Percentiles rank a stretch among this genome's conserved stretches.
Evolutionary conservation across 306 rosid species (phyloP).

Genomic region (Rosa rugosa): DNA sequence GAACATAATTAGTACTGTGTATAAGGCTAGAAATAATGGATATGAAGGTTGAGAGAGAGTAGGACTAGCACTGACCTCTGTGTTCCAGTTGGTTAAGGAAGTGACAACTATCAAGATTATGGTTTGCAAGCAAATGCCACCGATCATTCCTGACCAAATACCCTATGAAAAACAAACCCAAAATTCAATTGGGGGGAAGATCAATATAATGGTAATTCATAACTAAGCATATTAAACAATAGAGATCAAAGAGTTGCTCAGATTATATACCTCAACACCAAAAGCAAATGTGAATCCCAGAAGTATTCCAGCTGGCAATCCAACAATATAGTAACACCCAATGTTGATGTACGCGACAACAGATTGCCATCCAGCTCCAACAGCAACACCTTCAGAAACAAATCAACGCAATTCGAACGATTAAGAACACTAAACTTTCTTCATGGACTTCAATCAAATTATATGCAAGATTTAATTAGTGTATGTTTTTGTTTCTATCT

Average conservation of each 20-base stretch:
- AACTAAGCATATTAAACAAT: background rate
- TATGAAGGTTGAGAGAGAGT: background rate
- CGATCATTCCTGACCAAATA: conserved; percentile 83
- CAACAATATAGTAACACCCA: conserved; percentile 65
- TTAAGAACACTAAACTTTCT: background rate
- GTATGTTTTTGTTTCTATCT: background rate
- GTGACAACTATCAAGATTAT: conserved; percentile 54
- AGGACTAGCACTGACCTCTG: conserved; percentile 46
- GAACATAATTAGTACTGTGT: background rate
- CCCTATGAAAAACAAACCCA: conserved; percentile 40
- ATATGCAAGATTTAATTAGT: background rate
- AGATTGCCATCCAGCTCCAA: conserved; percentile 92
- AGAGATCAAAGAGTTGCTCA: background rate
- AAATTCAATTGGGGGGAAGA: background rate
- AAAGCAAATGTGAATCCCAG: conserved; percentile 58
- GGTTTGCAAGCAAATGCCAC: conserved; percentile 68
- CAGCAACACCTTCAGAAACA: conserved; percentile 63
- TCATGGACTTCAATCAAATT: too few relatives aligned
- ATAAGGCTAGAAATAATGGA: background rate
- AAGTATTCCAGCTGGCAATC: conserved; percentile 75
- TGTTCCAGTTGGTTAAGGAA: conserved; percentile 60
- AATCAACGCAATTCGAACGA: background rate
- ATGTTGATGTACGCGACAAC: conserved; percentile 77
- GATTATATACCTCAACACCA: conserved; percentile 51
- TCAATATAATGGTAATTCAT: background rate